Base-by-base conservation (phyloP, 2,329 filamentous ascomycete genomes). In the Cladosporium sp. region DNA sequence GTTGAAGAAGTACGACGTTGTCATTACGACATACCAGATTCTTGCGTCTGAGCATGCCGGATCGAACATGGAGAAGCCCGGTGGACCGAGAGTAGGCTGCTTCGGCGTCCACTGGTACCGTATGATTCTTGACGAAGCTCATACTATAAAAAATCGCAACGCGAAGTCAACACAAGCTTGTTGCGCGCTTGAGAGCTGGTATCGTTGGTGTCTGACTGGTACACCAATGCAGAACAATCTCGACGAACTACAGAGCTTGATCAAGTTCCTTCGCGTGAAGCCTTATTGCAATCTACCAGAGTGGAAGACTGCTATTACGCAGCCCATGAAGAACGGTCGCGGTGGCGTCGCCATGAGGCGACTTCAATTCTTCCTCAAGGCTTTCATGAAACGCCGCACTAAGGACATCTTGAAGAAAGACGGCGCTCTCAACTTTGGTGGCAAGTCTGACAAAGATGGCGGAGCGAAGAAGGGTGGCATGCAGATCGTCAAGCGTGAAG, bases 181-280 rank as follows among this genome's bases (percentile, higher is more conserved):
- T 70, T 99, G 89, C 75, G 91, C 91, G 1, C 80, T 99, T 35
- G 84, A 89, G 33, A 89, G 92, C 23, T 90, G 95, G 76, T 98
- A 97, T 73, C 86, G 95, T 67, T 99, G 95, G 95, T 98, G 95
- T 75, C 80, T 99, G 68, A 97, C 93, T 0, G 95, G 95, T 62
- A 99, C 95, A 1, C 95, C 95, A 0, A 93, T 99, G 89, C 95
- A 99, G 76, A 99, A 99, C 79, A 98, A 97, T 72, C 86, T 99
- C 6, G 95, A 99, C 70, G 95, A 99, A 78, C 82, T 99, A 61
- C 95, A 99, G 75, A 96, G 92, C 70, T 81, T 99, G 63, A 92
- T 99, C 76, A 91, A 89, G 68, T 99, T 99, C 77, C 83, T 99
- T 44, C 89, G 91, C 18, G 97, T 99, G 75, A 90, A 91, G 71